Percentiles rank a stretch among this genome's conserved stretches.
These are phyloP conservation scores for Fusarium newnesense DNA, from an alignment of 2,329 filamentous ascomycete genomes.

Conservation along the genomic window DNA sequence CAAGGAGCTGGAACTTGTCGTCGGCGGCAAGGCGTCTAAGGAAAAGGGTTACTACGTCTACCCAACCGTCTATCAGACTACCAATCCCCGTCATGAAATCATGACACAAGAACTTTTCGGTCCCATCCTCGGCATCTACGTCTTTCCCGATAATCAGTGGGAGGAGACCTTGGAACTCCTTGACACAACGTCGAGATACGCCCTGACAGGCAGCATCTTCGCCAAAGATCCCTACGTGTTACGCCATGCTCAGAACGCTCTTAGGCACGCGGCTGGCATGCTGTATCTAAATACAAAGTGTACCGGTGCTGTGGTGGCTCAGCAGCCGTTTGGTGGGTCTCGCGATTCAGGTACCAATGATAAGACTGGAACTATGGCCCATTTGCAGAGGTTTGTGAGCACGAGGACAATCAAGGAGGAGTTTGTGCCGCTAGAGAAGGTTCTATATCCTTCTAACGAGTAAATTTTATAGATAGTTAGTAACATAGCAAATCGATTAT, in stretches of 20 bases:
- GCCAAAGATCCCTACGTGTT: conserved; percentile 71
- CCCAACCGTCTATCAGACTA: conserved; percentile 58
- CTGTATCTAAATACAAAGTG: conserved; percentile 73
- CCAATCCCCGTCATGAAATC: conserved; percentile 54
- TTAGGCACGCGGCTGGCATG: conserved; percentile 74
- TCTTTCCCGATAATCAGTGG: conserved; percentile 56
- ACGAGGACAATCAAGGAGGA: conserved; percentile 75
- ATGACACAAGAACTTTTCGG: conserved; percentile 61
- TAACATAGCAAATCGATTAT: no score
- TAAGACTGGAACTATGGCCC: conserved; percentile 69
- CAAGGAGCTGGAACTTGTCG: conserved; percentile 53
- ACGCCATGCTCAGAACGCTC: conserved; percentile 69
- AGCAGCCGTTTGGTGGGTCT: conserved; percentile 74
- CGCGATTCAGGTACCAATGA: conserved; percentile 74
- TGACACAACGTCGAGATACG: conserved; percentile 35
- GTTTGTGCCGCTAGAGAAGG: conserved; percentile 54
- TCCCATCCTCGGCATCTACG: conserved; percentile 57
- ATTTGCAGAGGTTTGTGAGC: conserved; percentile 70
- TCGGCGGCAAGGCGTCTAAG: conserved; percentile 57
- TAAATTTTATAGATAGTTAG: not conserved
- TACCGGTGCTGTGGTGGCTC: conserved; percentile 72
- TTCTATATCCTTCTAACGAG: conserved; percentile 34
- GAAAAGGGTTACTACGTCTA: conserved; percentile 57
- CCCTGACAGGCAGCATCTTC: conserved; percentile 76
- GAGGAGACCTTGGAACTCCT: conserved; percentile 28